Evolutionary conservation across 805 yeast genomes (phyloP).

Genomic region (Starmerella geochares): DNA sequence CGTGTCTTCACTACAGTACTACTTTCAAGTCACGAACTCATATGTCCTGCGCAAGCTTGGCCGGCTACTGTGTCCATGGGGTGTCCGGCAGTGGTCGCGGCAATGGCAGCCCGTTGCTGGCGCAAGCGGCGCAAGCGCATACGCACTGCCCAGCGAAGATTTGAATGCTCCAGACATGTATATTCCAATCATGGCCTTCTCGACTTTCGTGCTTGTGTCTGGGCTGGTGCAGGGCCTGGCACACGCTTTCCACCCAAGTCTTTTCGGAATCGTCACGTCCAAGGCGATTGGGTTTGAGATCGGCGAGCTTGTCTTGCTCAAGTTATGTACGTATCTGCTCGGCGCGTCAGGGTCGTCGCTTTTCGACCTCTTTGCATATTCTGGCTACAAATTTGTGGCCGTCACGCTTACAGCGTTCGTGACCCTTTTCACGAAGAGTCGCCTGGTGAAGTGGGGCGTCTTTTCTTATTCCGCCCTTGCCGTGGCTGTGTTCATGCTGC

Average conservation of each 20-base stretch:
- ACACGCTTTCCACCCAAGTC: slow-evolving; percentile 87
- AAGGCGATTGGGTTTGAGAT: slow-evolving; percentile 75
- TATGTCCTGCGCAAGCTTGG: slow-evolving; percentile 68
- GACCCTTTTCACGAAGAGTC: slow-evolving; percentile 26
- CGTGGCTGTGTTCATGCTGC: slow-evolving; percentile 41
- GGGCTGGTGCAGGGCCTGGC: slow-evolving; percentile 75
- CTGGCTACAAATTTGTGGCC: slow-evolving; percentile 91
- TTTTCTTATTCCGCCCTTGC: slow-evolving; percentile 45
- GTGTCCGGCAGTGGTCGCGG: slow-evolving; percentile 75
- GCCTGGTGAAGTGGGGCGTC: slow-evolving; percentile 42
- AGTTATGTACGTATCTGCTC: slow-evolving; percentile 72
- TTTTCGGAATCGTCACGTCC: slow-evolving; percentile 77
- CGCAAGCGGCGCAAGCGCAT: slow-evolving; percentile 34
- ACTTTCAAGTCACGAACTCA: slow-evolving; percentile 82
- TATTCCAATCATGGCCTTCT: slow-evolving; percentile 86
- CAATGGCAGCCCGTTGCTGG: slow-evolving; percentile 33
- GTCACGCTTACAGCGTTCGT: slow-evolving; percentile 32
- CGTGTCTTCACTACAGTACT: slow-evolving; percentile 57
- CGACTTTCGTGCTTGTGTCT: slow-evolving; percentile 75
- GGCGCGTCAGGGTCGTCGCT: slow-evolving; percentile 52
- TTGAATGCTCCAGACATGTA: slow-evolving; percentile 93
- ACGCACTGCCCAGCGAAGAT: slow-evolving; percentile 73
- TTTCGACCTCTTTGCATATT: slow-evolving; percentile 78
- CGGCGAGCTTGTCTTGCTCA: slow-evolving; percentile 64
- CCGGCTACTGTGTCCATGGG: slow-evolving; percentile 75